These are phyloP conservation scores for Flaveria trinervia DNA, from an alignment of 129 eudicot species.

Conservation along the genomic window DNA sequence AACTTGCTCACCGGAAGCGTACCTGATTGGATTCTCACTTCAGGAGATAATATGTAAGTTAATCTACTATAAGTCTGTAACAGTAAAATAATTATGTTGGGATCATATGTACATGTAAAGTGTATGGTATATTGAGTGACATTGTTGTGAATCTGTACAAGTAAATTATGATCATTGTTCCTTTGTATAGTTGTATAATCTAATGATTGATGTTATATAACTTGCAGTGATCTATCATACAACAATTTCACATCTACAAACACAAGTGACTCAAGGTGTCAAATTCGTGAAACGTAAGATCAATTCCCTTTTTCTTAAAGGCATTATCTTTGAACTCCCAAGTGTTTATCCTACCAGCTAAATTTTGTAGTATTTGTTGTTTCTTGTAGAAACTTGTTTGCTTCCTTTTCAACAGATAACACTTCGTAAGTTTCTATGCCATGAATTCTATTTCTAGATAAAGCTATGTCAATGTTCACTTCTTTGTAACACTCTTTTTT, in stretches of 20 bases:
- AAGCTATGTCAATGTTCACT: background rate
- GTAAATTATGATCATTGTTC: too few species aligned
- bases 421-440: constrained; percentile 36
- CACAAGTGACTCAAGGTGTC: constrained; percentile 35
- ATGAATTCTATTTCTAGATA: background rate
- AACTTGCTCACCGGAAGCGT: constrained; percentile 49
- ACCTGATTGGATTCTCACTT: constrained; percentile 47
- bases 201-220: too few species aligned
- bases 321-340: background rate
- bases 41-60: constrained; percentile 42
- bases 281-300: constrained; percentile 39
- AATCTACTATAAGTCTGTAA: constrained; percentile 1
- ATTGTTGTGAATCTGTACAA: too few species aligned
- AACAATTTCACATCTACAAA: constrained; percentile 42
- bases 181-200: too few species aligned
- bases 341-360: background rate
- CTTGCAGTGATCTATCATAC: constrained; percentile 48
- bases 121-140: too few species aligned
- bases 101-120: too few species aligned
- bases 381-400: constrained; percentile 40
- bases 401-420: constrained; percentile 28
- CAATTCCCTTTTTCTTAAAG: constrained; percentile 2
- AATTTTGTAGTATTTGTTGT: constrained; percentile 14
- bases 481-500: background rate
- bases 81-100: background rate